Evolutionary conservation across 345 rosid genomes (phyloP), one percentile per base, ranked within the genome.

Genomic region (Salix udensis): DNA sequence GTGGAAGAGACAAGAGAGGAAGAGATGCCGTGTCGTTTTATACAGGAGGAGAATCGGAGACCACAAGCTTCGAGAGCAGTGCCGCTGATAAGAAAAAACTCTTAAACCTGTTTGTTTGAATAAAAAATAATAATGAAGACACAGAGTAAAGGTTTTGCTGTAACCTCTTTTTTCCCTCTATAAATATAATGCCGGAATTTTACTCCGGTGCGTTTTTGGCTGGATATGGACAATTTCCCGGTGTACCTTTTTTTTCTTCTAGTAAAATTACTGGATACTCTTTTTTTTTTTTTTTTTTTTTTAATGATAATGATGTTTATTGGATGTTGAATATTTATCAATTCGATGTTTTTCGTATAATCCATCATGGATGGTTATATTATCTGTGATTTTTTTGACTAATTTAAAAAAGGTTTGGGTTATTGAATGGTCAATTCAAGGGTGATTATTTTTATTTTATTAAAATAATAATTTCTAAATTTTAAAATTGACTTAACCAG

Each of bases 91-190:
- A 83, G 73, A 90, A 74, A 53, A 88, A 87, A 84, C 91, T 90
- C 39, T 72, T 91, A 82, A 90, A 91, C 73, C 88, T 91, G n/a
- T 91, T 91, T 72, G 83, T 86, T 71, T 91, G 79, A 87, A 67
- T 18, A 52, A 31, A 44, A 16, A 4, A 31, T 12, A 30, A 62
- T 2, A 21, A 7, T 40, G 14, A 36, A 31, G 61, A 76, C 28
- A 64, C 68, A 73, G 70, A 58, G 74, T 28, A 5, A 3, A 1
- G 18, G 24, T 15, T 37, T 62, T 65, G 71, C 16, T 71, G 76
- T 66, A 48, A 48, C 34, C 68, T 44, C 65, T 73, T 69, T 46
- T 66, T 65, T 23, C 2, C 24, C 55, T 24, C 65, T 44, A 76
- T 37, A 36, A 67, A 73, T 30, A 62, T 50, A 71, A 50, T 13